Percentiles rank a stretch among this genome's conserved stretches.
phyloP scores from a whole-genome alignment of 768 basidiomycete species.

The Boletus rex-veris region DNA sequence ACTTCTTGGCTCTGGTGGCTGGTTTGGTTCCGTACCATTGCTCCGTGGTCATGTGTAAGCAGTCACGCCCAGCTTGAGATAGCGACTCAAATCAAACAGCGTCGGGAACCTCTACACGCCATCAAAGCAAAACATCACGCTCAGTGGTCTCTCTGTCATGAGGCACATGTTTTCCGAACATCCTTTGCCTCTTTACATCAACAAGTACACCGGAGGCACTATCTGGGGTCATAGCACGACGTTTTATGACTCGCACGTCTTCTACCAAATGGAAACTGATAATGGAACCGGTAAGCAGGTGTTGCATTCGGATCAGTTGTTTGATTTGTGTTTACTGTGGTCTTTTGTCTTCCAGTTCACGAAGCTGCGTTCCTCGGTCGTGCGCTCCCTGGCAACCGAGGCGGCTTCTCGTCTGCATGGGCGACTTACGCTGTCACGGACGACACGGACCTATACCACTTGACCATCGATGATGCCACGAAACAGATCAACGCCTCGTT shows the following conservation, averaged over 20 bases:
- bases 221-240: conserved; percentile 11
- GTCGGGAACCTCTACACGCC: conserved; percentile 7
- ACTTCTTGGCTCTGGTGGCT: conserved; percentile 6
- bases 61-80: too few relatives aligned
- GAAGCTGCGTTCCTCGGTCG: too few relatives aligned
- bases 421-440: too few relatives aligned
- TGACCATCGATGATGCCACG: too few relatives aligned
- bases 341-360: too few relatives aligned
- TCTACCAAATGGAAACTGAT: conserved; percentile 9
- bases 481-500: too few relatives aligned
- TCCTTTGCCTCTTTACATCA: too few relatives aligned
- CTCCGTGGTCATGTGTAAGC: conserved; percentile 13
- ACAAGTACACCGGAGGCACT: conserved; percentile 1
- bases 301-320: not conserved
- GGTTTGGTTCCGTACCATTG: conserved; percentile 13
- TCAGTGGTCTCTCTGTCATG: conserved; percentile 7
- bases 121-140: not conserved
- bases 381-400: too few relatives aligned
- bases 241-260: conserved; percentile 13
- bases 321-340: too few relatives aligned
- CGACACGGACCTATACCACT: too few relatives aligned
- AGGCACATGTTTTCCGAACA: not conserved
- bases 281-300: conserved; percentile 9
- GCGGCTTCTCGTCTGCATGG: too few relatives aligned
- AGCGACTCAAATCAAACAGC: not conserved